Base-by-base conservation (phyloP, 2,329 filamentous ascomycete genomes). In the Zelopaecilomyces penicillatus region DNA sequence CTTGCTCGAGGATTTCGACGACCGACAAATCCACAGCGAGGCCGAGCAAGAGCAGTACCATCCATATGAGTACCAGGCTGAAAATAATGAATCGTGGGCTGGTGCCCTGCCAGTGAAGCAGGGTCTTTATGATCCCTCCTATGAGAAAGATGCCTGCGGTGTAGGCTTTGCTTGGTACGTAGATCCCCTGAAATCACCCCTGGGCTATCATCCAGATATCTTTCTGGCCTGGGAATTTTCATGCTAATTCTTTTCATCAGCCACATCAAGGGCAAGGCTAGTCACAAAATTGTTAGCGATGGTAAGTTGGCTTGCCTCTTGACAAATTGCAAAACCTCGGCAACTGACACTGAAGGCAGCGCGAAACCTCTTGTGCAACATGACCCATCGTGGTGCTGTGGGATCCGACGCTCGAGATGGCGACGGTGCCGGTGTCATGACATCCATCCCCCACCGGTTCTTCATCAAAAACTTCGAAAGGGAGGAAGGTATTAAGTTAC, bases 91-190 rank as follows among this genome's bases (percentile, higher is more conserved):
- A 65, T 91, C 87, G 55, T 94, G 93, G 93, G 93, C 91, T 59
- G 87, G 90, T 62, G 86, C 91, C 63, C 80, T 98, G 59, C 93
- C 93, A 62, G 81, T 94, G 78, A 95, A 95, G 82, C 91, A 97
- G 82, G 93, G 91, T 76, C 81, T 98, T 42, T 98, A 98, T 65
- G 90, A 97, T 71, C 93, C 93, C 52, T 82, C 83, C 65, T 81
- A 94, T 53, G 93, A 97, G 72, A 97, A 97, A 69, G 93, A 98
- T 90, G 90, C 93, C 56, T 98, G 93, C 64, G 93, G 93, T 86
- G 93, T 98, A 61, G 93, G 93, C 66, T 98, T 98, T 70, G 88
- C 91, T 69, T 95, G 91, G 88, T 94, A 75, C 73, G 82, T 59
- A 7, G 11, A 44, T 12, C 4, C 31, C 5, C n/a, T 27, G 40